Conservation (phyloP, 1,139 yeast species). For the Geotrichum fermentans region DNA sequence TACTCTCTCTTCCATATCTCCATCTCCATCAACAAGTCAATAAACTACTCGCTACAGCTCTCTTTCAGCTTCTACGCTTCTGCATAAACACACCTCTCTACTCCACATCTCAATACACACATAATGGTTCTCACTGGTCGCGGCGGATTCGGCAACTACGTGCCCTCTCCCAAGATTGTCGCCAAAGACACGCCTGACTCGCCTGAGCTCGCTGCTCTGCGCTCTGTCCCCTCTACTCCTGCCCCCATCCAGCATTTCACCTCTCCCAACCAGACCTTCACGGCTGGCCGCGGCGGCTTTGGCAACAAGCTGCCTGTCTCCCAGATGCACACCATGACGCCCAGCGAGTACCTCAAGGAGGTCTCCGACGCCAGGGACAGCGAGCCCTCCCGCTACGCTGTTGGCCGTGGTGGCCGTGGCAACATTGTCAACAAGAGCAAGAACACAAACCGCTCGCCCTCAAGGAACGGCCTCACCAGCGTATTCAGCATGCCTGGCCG, state of each 20-base stretch:
- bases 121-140: slow-evolving; percentile 36
- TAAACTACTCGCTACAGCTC: too few species aligned
- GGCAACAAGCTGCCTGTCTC: slow-evolving; percentile 37
- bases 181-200: slow-evolving; percentile 18
- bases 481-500: slow-evolving; percentile 13
- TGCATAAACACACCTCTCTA: not conserved
- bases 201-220: slow-evolving; percentile 18
- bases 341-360: slow-evolving; percentile 36
- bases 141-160: slow-evolving; percentile 36
- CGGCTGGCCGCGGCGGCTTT: slow-evolving; percentile 40
- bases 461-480: not conserved
- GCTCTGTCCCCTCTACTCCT: slow-evolving; percentile 30
- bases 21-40: slow-evolving; percentile 2
- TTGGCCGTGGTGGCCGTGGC: slow-evolving; percentile 41
- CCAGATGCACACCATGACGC: slow-evolving; percentile 33
- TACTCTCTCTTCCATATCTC: not conserved
- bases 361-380: slow-evolving; percentile 34
- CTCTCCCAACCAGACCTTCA: slow-evolving; percentile 36
- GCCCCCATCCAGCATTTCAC: slow-evolving; percentile 38
- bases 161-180: slow-evolving; percentile 20
- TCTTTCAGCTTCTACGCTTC: not conserved
- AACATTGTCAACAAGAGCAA: slow-evolving; percentile 28
- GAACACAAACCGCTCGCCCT: not conserved
- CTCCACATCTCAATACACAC: slow-evolving; percentile 9
- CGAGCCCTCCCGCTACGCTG: slow-evolving; percentile 34